A percentile compares a stretch with the other conserved stretches of the same genome.
Evolutionary conservation across 163 green algal species (phyloP).

Genomic region (Coccomyxa subellipsoidea): DNA sequence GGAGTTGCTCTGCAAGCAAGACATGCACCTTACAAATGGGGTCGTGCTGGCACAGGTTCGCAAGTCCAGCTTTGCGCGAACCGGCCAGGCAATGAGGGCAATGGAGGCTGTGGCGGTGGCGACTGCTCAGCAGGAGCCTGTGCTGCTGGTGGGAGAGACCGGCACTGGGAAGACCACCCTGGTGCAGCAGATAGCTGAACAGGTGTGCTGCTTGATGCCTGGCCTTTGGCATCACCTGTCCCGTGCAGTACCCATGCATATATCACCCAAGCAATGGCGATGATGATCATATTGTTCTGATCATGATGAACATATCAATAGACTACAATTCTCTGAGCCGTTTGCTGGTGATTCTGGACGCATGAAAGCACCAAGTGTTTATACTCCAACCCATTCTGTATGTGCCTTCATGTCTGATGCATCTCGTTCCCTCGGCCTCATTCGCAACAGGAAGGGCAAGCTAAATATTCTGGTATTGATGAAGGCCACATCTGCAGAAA

Average conservation of each 20-base stretch:
- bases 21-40: background rate
- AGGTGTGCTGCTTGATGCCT: slow-evolving; percentile 35
- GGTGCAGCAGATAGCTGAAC: slow-evolving; percentile 73
- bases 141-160: slow-evolving; percentile 97
- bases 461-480: no score
- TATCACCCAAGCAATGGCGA: background rate
- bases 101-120: slow-evolving; percentile 82
- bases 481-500: no score
- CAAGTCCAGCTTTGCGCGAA: slow-evolving; percentile 67
- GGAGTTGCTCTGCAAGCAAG: background rate
- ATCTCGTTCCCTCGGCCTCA: no score
- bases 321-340: slow-evolving; percentile 1
- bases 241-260: background rate
- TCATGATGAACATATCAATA: slow-evolving; percentile 7
- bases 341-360: no score
- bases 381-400: no score
- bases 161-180: slow-evolving; percentile 96
- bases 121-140: slow-evolving; percentile 68
- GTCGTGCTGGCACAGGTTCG: background rate
- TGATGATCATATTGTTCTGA: slow-evolving; percentile 9
- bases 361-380: no score
- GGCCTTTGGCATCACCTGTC: background rate
- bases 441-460: no score
- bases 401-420: no score
- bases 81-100: slow-evolving; percentile 76